Evolutionary conservation across 768 basidiomycete genomes (phyloP).

Genomic region (Amanita rimosa): DNA sequence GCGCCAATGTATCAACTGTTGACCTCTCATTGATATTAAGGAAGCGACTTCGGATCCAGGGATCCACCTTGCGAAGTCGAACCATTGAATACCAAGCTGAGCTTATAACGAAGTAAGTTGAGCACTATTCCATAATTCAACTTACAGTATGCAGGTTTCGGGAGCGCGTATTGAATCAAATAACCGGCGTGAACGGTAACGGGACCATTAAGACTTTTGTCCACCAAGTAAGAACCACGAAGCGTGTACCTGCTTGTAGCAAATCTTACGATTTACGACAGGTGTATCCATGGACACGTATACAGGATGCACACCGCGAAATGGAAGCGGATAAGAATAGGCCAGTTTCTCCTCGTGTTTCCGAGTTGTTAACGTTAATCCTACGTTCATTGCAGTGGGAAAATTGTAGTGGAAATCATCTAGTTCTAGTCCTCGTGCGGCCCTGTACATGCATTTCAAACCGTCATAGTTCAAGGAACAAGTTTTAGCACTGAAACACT

Average conservation of each 20-base stretch:
- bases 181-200: constrained; percentile 43
- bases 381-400: constrained; percentile 22
- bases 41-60: constrained; percentile 83
- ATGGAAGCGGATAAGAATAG: constrained; percentile 64
- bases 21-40: constrained; percentile 59
- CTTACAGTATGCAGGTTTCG: constrained; percentile 32
- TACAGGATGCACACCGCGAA: constrained; percentile 71
- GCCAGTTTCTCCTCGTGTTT: constrained; percentile 15
- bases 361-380: background rate
- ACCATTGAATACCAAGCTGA: constrained; percentile 67
- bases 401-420: constrained; percentile 32
- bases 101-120: constrained; percentile 44
- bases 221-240: constrained; percentile 45
- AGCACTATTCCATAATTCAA: background rate
- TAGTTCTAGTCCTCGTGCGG: constrained; percentile 9
- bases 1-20: constrained; percentile 30
- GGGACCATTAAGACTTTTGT: constrained; percentile 66
- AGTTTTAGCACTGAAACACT: too few relatives aligned
- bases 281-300: constrained; percentile 75
- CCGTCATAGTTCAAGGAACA: background rate
- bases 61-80: constrained; percentile 76
- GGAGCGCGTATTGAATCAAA: constrained; percentile 39
- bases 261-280: constrained; percentile 16
- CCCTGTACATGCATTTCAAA: background rate
- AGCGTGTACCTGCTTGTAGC: background rate